phyloP scores from a whole-genome alignment of 2,329 filamentous ascomycete species.

The Elsinoe necatrix region DNA sequence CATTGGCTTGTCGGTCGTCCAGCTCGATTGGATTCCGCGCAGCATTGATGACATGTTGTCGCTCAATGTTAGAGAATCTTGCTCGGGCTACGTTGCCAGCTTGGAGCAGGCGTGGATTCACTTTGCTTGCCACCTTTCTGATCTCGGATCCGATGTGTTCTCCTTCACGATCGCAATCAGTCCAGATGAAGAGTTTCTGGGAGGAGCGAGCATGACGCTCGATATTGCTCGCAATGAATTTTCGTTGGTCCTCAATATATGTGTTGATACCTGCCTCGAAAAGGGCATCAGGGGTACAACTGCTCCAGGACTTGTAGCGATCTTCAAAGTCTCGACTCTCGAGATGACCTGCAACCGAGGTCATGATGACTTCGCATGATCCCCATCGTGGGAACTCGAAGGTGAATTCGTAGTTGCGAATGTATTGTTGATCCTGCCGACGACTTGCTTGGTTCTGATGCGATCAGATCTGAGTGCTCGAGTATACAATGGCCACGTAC shows the following conservation, averaged over 20 bases:
- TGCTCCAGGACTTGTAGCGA: constrained; percentile 69
- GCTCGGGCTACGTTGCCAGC: constrained; percentile 65
- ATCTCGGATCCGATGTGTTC: constrained; percentile 95
- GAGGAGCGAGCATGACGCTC: constrained; percentile 63
- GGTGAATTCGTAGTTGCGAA: constrained; percentile 90
- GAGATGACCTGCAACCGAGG: constrained; percentile 82
- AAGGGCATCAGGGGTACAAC: constrained; percentile 67
- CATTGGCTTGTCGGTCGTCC: constrained; percentile 78
- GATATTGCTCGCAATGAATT: constrained; percentile 76
- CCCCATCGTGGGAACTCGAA: constrained; percentile 84
- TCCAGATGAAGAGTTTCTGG: constrained; percentile 89
- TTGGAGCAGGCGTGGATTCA: constrained; percentile 56
- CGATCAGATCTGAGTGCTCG: background rate
- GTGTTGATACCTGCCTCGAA: constrained; percentile 73
- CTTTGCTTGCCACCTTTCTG: constrained; percentile 65
- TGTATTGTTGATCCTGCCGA: constrained; percentile 50
- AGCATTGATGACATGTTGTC: constrained; percentile 81
- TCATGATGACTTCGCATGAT: constrained; percentile 80
- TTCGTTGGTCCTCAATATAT: constrained; percentile 63
- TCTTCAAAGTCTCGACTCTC: constrained; percentile 68
- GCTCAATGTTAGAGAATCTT: constrained; percentile 90
- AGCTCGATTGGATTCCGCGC: constrained; percentile 68
- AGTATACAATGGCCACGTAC: constrained; percentile 36
- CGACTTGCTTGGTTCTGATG: background rate
- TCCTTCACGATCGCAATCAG: constrained; percentile 94